Conservation (phyloP, 352 stramenopile genomes). For the Pythium rhizo-oryzae region DNA sequence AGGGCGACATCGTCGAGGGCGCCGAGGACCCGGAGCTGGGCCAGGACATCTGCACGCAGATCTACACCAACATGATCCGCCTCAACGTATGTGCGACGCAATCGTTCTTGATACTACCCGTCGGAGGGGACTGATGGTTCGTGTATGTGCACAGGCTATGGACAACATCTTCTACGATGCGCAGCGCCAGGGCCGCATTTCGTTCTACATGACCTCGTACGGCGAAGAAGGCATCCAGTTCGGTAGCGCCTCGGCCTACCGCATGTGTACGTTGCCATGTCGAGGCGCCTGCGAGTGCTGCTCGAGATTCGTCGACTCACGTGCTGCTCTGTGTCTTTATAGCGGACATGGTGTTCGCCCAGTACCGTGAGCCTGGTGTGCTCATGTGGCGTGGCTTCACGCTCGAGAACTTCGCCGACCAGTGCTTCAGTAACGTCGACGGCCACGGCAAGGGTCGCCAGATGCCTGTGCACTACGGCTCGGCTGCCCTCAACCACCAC, state of each 20-base stretch:
- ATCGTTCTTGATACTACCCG: no score
- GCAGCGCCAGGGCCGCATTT: slow-evolving; percentile 98
- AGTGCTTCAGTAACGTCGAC: slow-evolving; percentile 96
- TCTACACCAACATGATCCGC: slow-evolving; percentile 89
- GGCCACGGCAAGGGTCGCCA: slow-evolving; percentile 96
- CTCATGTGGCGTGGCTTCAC: slow-evolving; percentile 99
- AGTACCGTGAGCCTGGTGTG: slow-evolving; percentile 97
- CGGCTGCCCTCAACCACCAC: slow-evolving; percentile 94
- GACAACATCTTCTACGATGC: slow-evolving; percentile 98
- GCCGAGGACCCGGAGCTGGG: slow-evolving; percentile 76
- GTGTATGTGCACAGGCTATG: slow-evolving; percentile 84
- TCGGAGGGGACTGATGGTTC: not conserved
- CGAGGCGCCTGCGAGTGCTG: not conserved
- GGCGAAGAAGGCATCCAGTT: slow-evolving; percentile 97
- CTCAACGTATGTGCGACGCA: slow-evolving; percentile 54
- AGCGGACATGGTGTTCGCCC: slow-evolving; percentile 95
- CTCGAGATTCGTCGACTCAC: not conserved
- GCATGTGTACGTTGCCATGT: slow-evolving; percentile 36
- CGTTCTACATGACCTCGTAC: slow-evolving; percentile 96
- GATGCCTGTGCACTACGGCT: slow-evolving; percentile 99
- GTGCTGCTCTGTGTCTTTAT: not conserved
- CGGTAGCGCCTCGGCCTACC: slow-evolving; percentile 92
- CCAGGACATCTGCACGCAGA: slow-evolving; percentile 79
- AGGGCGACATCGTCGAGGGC: slow-evolving; percentile 78
- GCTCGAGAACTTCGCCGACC: slow-evolving; percentile 96